phyloP scores from a whole-genome alignment of 352 stramenopile genomes.

The Phytophthora pluvialis region DNA sequence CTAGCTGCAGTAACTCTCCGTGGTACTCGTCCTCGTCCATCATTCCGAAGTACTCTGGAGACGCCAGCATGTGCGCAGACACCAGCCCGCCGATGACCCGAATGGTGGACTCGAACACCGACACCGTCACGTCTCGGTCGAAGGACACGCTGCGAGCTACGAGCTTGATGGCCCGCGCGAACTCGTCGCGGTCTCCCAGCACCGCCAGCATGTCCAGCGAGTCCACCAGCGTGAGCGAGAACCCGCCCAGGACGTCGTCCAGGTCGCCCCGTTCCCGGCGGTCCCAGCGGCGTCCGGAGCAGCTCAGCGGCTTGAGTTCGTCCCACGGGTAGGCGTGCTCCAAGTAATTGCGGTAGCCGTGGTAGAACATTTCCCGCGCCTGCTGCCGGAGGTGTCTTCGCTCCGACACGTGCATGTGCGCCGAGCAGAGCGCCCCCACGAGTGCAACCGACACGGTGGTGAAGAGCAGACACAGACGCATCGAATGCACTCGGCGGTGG shows the following conservation, averaged over 20 bases:
- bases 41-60: conserved; percentile 56
- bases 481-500: conserved; percentile 6
- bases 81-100: conserved; percentile 92
- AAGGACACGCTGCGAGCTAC: conserved; percentile 72
- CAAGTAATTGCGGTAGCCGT: conserved; percentile 90
- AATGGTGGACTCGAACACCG: conserved; percentile 94
- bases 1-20: conserved; percentile 93
- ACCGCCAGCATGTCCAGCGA: conserved; percentile 91
- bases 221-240: conserved; percentile 88
- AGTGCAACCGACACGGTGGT: conserved; percentile 18
- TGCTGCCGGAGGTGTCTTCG: conserved; percentile 69
- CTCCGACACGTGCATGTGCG: conserved; percentile 77
- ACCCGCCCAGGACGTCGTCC: conserved; percentile 86
- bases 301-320: conserved; percentile 88
- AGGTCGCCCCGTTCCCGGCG: conserved; percentile 80
- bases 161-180: conserved; percentile 70
- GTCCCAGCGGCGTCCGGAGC: conserved; percentile 80
- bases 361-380: conserved; percentile 89
- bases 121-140: conserved; percentile 90
- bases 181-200: conserved; percentile 82
- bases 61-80: conserved; percentile 90
- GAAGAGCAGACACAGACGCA: conserved; percentile 26
- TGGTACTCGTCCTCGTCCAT: conserved; percentile 86
- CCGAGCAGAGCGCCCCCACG: conserved; percentile 14
- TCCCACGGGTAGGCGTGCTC: conserved; percentile 88